phyloP scores from a whole-genome alignment of 2,329 filamentous ascomycete genomes.

The Fusarium sp. region DNA sequence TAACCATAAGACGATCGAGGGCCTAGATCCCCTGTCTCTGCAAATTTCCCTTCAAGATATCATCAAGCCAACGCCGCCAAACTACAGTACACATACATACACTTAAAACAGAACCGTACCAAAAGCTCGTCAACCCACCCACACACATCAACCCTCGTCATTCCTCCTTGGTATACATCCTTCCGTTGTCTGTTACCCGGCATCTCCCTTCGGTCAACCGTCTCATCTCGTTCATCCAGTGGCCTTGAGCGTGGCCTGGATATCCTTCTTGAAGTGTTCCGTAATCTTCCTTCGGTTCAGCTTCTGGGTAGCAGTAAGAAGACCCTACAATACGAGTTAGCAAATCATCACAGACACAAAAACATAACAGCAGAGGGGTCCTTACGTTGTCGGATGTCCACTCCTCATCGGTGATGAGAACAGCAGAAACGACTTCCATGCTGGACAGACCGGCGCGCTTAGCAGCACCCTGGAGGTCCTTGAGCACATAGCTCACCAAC shows the following conservation, averaged over 20 bases:
- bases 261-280: conserved; percentile 64
- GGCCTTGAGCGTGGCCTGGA: conserved; percentile 56
- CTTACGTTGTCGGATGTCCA: conserved; percentile 89
- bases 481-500: conserved; percentile 70
- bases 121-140: conserved; percentile 5
- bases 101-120: conserved; percentile 32
- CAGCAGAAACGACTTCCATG: conserved; percentile 81
- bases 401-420: conserved; percentile 85
- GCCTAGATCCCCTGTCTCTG: conserved; percentile 22
- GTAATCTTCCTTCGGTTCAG: conserved; percentile 66
- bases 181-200: conserved; percentile 20
- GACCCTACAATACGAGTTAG: conserved; percentile 57
- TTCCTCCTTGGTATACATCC: conserved; percentile 40
- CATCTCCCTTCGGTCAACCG: conserved; percentile 9
- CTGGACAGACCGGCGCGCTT: conserved; percentile 74
- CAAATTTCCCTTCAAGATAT: conserved; percentile 36
- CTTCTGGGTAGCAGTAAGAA: conserved; percentile 73
- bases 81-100: conserved; percentile 39
- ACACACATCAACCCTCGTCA: neutral
- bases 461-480: conserved; percentile 75
- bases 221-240: conserved; percentile 3
- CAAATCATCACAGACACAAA: neutral
- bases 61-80: conserved; percentile 43
- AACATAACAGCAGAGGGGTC: conserved; percentile 35
- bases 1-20: conserved; percentile 21